phyloP scores from a whole-genome alignment of 306 rosid species.

The Gillenia trifoliata region DNA sequence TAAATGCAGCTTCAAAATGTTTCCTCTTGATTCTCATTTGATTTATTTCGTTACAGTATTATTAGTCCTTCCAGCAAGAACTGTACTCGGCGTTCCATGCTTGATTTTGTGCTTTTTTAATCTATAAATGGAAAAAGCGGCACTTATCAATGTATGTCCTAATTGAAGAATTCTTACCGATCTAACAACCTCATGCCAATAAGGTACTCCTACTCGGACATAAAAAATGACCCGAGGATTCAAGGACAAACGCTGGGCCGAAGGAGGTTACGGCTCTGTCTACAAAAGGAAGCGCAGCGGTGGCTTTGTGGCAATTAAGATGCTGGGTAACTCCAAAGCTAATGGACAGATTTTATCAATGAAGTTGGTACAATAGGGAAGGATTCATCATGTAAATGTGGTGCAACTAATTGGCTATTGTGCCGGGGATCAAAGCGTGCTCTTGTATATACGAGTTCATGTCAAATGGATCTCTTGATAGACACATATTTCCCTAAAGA shows the following conservation, averaged over 20 bases:
- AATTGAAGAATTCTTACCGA: too few species aligned
- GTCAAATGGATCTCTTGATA: constrained; percentile 6
- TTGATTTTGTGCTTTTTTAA: too few species aligned
- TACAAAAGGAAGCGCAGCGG: too few species aligned
- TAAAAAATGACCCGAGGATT: too few species aligned
- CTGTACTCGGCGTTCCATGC: background rate
- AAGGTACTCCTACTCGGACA: too few species aligned
- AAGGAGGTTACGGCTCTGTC: too few species aligned
- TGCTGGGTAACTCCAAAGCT: background rate
- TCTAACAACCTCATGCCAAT: too few species aligned
- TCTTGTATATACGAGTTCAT: background rate
- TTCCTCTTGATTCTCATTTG: too few species aligned
- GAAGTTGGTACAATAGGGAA: constrained; percentile 9
- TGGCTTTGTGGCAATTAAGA: background rate
- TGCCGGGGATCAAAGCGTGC: constrained; percentile 7
- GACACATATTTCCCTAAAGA: background rate
- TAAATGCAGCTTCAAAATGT: too few species aligned
- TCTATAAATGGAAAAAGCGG: too few species aligned
- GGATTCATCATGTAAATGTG: constrained; percentile 1
- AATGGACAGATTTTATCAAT: constrained; percentile 8
- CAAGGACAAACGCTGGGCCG: too few species aligned
- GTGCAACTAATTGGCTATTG: constrained; percentile 4
- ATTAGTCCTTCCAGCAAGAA: background rate
- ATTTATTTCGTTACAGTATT: background rate
- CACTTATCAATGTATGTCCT: too few species aligned